A percentile compares a stretch with the other conserved stretches of the same genome.
Conservation (phyloP, 2,329 filamentous ascomycete genomes). For the Pseudogymnoascus sp. region DNA sequence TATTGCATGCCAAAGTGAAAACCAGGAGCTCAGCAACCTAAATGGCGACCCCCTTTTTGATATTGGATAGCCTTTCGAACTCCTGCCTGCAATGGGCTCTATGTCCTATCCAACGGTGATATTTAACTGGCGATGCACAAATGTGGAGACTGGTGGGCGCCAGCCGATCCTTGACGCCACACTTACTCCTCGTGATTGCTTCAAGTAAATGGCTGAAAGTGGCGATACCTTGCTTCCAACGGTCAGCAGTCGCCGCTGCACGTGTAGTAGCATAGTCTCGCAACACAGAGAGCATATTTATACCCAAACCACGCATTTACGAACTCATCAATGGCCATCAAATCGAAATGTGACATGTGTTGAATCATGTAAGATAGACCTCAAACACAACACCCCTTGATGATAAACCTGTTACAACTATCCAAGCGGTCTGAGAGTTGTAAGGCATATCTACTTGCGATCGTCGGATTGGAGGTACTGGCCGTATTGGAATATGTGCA, state of each 20-base stretch:
- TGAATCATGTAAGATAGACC: neutral
- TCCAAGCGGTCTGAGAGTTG: neutral
- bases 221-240: neutral
- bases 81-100: neutral
- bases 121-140: neutral
- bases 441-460: conserved; percentile 2
- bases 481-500: conserved; percentile 4
- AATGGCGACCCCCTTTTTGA: neutral
- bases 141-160: neutral
- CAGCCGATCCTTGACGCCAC: conserved; percentile 2
- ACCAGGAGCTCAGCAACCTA: neutral
- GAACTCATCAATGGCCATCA: neutral
- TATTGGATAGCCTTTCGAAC: neutral
- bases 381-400: neutral
- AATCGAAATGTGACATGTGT: neutral
- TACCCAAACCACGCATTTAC: neutral
- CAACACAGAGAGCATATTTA: neutral
- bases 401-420: neutral
- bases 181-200: conserved; percentile 1
- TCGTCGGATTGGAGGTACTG: neutral
- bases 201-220: neutral
- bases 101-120: neutral
- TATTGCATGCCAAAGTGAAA: neutral
- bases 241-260: neutral
- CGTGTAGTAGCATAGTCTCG: neutral